Base-by-base conservation (phyloP, 1,284 basidiomycete genomes). In the Lignosus rhinocerotis region DNA sequence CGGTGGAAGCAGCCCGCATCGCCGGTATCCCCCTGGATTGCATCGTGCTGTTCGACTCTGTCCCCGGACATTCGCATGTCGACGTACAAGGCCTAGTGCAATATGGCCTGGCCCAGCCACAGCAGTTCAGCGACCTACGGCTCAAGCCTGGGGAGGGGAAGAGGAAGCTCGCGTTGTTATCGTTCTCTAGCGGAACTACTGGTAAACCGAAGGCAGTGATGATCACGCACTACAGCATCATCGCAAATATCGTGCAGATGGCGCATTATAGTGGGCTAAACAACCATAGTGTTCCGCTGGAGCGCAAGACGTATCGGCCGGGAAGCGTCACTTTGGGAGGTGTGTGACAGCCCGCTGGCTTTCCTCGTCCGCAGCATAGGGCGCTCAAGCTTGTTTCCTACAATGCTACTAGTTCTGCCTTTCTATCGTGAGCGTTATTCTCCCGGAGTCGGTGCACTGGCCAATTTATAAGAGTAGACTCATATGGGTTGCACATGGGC, bases 131-230 rank as follows among this genome's bases (percentile, higher is more conserved):
- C 6, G 80, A 81, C 58, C 70, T 73, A 38, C 75, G 70, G 19
- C 73, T 92, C 33, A 69, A 65, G 17, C 74, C 79, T 1, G 87
- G 84, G 0, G 88, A 90, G 69, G 82, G 76, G 14, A 82, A 78
- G 67, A 82, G 74, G 9, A 83, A 84, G 56, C 61, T 90, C 6
- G 90, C 90, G 0, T 85, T 92, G 61, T 72, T 91, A 33, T 85
- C 79, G 45, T 91, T 93, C 70, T 91, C 88, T 0, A 89, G 86
- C 48, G 91, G 91, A n/a, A 93, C 92, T 2, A 93, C 90, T 62
- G 89, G 89, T 8, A 84, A 81, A 64, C 88, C 91, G 2, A 92
- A 92, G 80, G 89, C 87, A 11, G 86, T 92, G 33, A 79, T 78
- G 8, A 87, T 92, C 61, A 75, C 89, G 0, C 90, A 92, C 69